Conservation (phyloP, 352 stramenopile species). For the Phytopythium helicoides region DNA sequence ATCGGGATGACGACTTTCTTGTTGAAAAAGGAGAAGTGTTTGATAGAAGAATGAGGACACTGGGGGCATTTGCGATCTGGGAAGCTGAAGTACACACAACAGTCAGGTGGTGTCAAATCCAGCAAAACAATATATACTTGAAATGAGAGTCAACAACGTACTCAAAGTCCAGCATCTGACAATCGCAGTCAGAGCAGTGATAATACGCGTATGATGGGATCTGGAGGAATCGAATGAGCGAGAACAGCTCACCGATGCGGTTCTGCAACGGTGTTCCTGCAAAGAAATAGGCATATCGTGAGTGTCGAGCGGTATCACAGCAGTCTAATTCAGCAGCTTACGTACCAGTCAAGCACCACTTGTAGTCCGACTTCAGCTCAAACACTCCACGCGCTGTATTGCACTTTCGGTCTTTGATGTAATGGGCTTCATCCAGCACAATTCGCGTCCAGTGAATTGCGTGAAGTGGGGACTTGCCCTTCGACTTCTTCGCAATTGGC, state of each 20-base stretch:
- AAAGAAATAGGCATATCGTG: constrained; percentile 1
- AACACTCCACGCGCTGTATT: constrained; percentile 98
- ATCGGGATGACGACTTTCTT: constrained; percentile 99
- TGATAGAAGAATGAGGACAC: constrained; percentile 93
- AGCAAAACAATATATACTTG: background rate
- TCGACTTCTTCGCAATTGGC: constrained; percentile 28
- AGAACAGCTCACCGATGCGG: constrained; percentile 94
- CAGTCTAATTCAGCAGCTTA: background rate
- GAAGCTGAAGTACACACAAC: constrained; percentile 33
- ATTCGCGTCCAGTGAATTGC: constrained; percentile 96
- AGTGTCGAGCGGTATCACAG: background rate
- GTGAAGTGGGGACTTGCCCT: constrained; percentile 85
- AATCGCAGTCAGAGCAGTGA: constrained; percentile 94
- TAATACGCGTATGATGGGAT: constrained; percentile 98
- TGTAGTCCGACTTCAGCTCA: constrained; percentile 94
- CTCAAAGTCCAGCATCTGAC: constrained; percentile 95
- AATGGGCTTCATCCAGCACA: constrained; percentile 96
- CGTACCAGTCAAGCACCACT: constrained; percentile 97
- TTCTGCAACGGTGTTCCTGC: constrained; percentile 94
- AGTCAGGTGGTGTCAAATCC: constrained; percentile 18
- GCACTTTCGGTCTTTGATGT: constrained; percentile 92
- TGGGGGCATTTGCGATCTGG: constrained; percentile 84
- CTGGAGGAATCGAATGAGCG: constrained; percentile 96
- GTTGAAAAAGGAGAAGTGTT: constrained; percentile 99
- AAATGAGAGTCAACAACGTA: constrained; percentile 36